Percentiles rank a stretch among this genome's conserved stretches.
phyloP scores from a whole-genome alignment of 2,329 filamentous ascomycete species.

The Beauveria caledonica region DNA sequence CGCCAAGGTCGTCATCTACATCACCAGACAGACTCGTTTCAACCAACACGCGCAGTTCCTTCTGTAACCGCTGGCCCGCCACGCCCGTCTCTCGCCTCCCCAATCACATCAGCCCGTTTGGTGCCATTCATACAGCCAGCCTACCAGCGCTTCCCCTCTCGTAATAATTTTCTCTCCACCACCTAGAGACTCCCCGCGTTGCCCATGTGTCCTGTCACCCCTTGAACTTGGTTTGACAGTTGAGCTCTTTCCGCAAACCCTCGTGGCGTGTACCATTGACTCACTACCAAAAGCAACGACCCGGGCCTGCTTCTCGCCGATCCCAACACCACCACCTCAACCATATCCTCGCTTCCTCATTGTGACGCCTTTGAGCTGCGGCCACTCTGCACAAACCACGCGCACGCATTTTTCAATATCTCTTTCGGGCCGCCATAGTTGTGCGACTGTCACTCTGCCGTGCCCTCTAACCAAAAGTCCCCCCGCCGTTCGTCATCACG shows the following conservation, averaged over 20 bases:
- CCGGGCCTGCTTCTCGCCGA: background rate
- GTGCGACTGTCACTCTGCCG: background rate
- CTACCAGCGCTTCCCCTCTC: slow-evolving; percentile 6
- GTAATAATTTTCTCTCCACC: slow-evolving; percentile 2
- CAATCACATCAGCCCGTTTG: slow-evolving; percentile 7
- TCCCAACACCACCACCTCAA: background rate
- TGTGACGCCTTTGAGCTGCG: background rate
- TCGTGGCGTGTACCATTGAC: background rate
- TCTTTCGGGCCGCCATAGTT: background rate
- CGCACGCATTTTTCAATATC: background rate
- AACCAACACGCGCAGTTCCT: slow-evolving; percentile 3
- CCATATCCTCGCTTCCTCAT: background rate
- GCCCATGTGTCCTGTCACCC: slow-evolving; percentile 3
- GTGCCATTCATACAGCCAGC: background rate
- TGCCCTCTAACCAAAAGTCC: slow-evolving; percentile 5
- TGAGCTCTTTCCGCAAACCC: background rate
- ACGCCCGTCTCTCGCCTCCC: background rate
- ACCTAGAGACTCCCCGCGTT: background rate
- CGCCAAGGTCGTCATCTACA: background rate
- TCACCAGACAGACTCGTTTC: background rate
- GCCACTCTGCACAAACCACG: background rate
- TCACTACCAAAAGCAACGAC: background rate
- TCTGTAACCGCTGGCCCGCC: background rate
- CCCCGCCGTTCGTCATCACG: background rate
- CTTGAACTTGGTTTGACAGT: background rate